Base-by-base conservation (phyloP, 352 stramenopile genomes). In the Pythium guiyangense region DNA sequence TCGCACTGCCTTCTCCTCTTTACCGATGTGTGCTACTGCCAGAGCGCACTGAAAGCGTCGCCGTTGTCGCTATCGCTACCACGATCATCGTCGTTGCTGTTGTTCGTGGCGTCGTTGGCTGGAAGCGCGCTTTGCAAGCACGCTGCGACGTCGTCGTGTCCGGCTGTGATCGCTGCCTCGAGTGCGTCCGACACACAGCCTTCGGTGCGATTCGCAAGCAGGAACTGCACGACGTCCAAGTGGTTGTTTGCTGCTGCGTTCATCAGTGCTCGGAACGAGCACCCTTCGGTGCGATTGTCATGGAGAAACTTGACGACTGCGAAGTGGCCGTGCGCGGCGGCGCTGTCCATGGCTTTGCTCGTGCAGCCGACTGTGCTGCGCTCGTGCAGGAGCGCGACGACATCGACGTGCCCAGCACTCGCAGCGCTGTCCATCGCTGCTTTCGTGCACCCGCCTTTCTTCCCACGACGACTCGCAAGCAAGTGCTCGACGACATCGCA, bases 221-320 rank as follows among this genome's bases (percentile, higher is more conserved):
- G 27, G 26, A 52, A 52, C 26, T 29, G 18, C 14, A 40, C 5
- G 25, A 37, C 22, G 9, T 49, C 22, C 6, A 49, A 18, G 44
- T 49, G 20, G 18, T n/a, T n/a, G n/a, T 49, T 49, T 37, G 25
- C 46, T 20, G 26, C 26, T 14, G 46, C 26, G 46, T 12, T 37
- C 11, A 17, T 12, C 22, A 55, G 25, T 0, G 35, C 35, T 4
- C 20, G 12, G 22, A 37, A 8, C 20, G 50, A 15, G 17, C 10
- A 55, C 10, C 50, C 50, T 27, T 55, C 50, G 14, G 5, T 17
- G 29, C 50, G 50, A 25, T 55, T 22, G 11, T 17, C 34, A 31
- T 54, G 31, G 8, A 54, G 49, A 35, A 54, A 54, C 49, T 18
- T 17, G 17, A 55, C 49, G 6, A 55, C n/a, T 25, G 26, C 35